phyloP scores from a whole-genome alignment of 805 yeast species.

The Citeromyces matritensis region DNA sequence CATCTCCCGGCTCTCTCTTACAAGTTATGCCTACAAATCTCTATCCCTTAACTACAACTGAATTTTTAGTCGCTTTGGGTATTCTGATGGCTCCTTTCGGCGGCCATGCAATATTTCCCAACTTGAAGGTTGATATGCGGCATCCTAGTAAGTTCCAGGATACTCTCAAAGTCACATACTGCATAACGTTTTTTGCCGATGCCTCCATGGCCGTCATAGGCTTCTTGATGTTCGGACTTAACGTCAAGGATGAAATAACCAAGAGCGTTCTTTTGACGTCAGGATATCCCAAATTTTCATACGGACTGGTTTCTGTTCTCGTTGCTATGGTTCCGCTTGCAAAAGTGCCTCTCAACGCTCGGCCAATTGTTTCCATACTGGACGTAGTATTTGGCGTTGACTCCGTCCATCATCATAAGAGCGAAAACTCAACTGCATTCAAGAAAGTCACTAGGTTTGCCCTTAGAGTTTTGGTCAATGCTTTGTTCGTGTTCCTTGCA shows the following conservation, averaged over 20 bases:
- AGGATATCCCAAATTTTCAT: slow-evolving; percentile 32
- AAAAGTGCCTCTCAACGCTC: slow-evolving; percentile 69
- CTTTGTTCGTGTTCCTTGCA: slow-evolving; percentile 47
- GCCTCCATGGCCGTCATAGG: slow-evolving; percentile 52
- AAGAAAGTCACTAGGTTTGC: slow-evolving; percentile 4
- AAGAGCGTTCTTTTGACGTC: slow-evolving; percentile 25
- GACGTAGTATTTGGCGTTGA: slow-evolving; percentile 26
- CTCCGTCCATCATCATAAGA: neutral
- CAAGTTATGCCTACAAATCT: slow-evolving; percentile 49
- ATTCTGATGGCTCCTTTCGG: slow-evolving; percentile 73
- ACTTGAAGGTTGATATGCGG: slow-evolving; percentile 56
- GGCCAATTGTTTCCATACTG: slow-evolving; percentile 64
- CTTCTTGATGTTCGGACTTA: slow-evolving; percentile 39
- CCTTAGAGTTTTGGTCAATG: slow-evolving; percentile 39
- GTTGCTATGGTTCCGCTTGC: slow-evolving; percentile 80
- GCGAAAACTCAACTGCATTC: slow-evolving; percentile 4
- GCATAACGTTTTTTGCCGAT: slow-evolving; percentile 46
- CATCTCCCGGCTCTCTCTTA: slow-evolving; percentile 64
- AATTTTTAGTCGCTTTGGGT: slow-evolving; percentile 47
- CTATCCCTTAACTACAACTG: slow-evolving; percentile 40
- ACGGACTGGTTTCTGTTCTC: slow-evolving; percentile 38
- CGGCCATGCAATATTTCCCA: slow-evolving; percentile 73
- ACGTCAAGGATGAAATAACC: slow-evolving; percentile 37
- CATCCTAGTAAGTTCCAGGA: slow-evolving; percentile 39
- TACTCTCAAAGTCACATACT: slow-evolving; percentile 42